Evolutionary conservation across 2,329 filamentous ascomycete genomes (phyloP).

Genomic region (Tolypocladium pustulatum): DNA sequence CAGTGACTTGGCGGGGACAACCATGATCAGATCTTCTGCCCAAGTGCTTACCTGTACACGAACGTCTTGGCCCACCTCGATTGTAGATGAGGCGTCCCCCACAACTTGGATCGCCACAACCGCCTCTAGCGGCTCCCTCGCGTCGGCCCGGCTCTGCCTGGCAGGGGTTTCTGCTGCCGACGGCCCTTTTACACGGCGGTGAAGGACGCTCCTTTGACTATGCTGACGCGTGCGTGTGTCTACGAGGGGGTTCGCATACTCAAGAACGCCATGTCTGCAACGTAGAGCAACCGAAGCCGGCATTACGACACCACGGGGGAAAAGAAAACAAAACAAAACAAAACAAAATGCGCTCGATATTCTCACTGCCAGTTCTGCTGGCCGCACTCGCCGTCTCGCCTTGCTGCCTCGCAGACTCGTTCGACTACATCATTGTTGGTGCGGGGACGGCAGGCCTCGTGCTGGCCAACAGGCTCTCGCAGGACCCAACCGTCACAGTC

Average conservation of each 20-base stretch:
- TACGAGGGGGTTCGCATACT: neutral
- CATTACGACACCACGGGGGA: neutral
- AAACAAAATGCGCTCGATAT: neutral
- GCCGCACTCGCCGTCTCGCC: neutral
- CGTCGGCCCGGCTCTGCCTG: neutral
- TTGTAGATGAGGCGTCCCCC: too few relatives aligned
- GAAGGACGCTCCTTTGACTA: neutral
- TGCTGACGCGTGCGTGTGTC: too few relatives aligned
- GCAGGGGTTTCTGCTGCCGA: too few relatives aligned
- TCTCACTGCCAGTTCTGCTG: neutral
- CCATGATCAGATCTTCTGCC: neutral
- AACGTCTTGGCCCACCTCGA: too few relatives aligned
- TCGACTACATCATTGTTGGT: constrained; percentile 28
- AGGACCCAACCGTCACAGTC: constrained; percentile 19
- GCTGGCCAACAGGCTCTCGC: constrained; percentile 24
- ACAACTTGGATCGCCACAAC: neutral
- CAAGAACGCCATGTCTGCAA: neutral
- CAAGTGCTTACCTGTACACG: neutral
- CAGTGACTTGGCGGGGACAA: neutral
- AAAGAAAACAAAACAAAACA: neutral
- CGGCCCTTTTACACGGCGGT: neutral
- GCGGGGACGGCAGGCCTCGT: constrained; percentile 25
- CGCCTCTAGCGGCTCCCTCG: neutral
- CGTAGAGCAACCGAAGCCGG: neutral
- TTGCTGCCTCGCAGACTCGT: neutral